Conservation (phyloP, 2,329 filamentous ascomycete species). For the Fusarium fujikuroi region DNA sequence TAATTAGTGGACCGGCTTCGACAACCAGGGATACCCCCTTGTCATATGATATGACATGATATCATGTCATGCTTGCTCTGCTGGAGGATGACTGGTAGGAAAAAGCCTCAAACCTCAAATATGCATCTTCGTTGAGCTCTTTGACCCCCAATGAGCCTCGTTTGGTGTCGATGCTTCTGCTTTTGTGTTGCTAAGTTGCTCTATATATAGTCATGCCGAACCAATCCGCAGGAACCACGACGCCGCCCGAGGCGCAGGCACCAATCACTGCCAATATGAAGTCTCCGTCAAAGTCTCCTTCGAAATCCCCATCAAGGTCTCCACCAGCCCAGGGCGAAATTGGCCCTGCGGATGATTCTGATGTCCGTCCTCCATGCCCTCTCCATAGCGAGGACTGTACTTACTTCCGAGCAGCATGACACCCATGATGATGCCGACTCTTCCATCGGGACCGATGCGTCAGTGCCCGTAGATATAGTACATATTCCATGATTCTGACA, state of each 20-base stretch:
- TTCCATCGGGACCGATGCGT: background rate
- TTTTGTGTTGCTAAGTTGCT: too few relatives aligned
- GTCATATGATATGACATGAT: background rate
- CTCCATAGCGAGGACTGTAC: rapidly evolving
- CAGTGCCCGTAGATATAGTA: rapidly evolving
- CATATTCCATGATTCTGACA: rapidly evolving
- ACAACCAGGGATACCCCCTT: background rate
- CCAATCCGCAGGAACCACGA: rapidly evolving
- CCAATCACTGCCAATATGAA: rapidly evolving
- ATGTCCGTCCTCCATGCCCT: rapidly evolving
- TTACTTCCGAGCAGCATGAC: background rate
- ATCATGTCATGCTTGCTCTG: background rate
- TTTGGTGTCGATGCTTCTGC: too few relatives aligned
- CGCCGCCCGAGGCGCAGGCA: rapidly evolving
- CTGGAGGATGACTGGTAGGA: background rate
- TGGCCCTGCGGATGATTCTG: background rate
- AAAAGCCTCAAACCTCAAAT: background rate
- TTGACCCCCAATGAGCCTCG: too few relatives aligned
- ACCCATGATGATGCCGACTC: background rate
- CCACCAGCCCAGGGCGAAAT: rapidly evolving
- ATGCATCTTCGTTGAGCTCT: rapidly evolving
- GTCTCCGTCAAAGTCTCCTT: background rate
- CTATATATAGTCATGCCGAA: background rate
- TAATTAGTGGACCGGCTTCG: background rate
- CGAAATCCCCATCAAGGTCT: background rate